Base-by-base conservation (phyloP, 2,329 filamentous ascomycete genomes). In the Colletotrichum acutatum region DNA sequence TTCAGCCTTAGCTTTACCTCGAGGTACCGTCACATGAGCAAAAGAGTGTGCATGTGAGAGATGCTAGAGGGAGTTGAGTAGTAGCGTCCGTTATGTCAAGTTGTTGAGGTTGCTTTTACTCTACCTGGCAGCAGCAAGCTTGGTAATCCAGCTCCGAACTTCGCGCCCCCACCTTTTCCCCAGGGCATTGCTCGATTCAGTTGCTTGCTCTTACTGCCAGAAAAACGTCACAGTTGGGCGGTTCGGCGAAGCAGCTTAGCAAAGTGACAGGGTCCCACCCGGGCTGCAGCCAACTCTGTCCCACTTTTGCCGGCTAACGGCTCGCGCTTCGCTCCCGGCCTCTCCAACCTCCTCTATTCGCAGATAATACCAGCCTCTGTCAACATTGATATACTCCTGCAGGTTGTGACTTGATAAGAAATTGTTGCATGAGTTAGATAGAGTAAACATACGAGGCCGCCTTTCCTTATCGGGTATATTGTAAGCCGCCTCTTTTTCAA, bases 61-160 rank as follows among this genome's bases (percentile, higher is more conserved):
- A 49, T 49, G 22, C 42, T 49, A 49, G 19, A 49, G 37, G 37
- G 19, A 49, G 42, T 49, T 22, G 42, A 49, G 42, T 49, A 49
- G 42, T 49, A 49, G 42, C 37, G 37, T 49, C 42, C 8, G 42
- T 49, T 8, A n/a, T 49, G 42, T 49, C 42, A 22, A 49, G 42
- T n/a, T 49, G 42, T 49, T 49, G 16, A 49, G 42, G 42, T 49
- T 11, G 60, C 46, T 16, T 26, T 19, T 53, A 5, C 37, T 59
- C 64, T 52, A 59, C 64, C 66, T 52, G 16, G 59, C 26, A 59
- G 6, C 37, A 42, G 37, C 37, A 42, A 42, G 70, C 66, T 72
- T 72, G 70, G 70, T 72, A 72, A 72, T 72, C 66, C 37, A 28
- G n/a, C 19, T 30, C 54, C 28, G 42, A 49, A 19, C 42, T 49